These are phyloP conservation scores for Erodium maritimum DNA, from an alignment of 345 rosid genomes.

Conservation along the genomic window DNA sequence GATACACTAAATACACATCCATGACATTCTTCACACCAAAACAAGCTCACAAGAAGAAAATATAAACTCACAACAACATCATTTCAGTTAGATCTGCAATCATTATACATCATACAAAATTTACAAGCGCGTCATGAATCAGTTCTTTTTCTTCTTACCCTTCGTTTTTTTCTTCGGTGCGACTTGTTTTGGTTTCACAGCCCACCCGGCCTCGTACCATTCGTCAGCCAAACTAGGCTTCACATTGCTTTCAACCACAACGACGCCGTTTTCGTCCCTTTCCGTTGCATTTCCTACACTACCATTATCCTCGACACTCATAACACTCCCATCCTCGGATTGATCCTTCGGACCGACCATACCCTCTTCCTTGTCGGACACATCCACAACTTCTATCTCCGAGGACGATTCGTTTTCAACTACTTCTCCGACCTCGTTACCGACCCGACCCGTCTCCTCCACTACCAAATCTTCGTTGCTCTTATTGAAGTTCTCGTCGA, in stretches of 20 bases:
- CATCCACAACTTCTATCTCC: neutral
- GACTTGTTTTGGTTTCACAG: conserved; percentile 24
- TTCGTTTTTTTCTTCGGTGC: conserved; percentile 7
- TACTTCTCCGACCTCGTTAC: too few species aligned
- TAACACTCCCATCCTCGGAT: too few species aligned
- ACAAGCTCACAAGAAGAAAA: neutral
- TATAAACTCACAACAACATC: neutral
- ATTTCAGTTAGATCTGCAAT: too few species aligned
- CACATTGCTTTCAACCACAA: too few species aligned
- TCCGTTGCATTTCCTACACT: too few species aligned
- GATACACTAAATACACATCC: neutral
- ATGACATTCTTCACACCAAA: neutral
- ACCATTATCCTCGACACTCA: too few species aligned
- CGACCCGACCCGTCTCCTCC: too few species aligned
- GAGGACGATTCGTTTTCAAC: neutral
- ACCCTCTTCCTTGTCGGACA: neutral
- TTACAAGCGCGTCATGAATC: neutral
- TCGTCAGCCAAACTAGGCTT: too few species aligned
- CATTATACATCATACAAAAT: neutral
- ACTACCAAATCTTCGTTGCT: conserved; percentile 10
- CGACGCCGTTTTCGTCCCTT: too few species aligned
- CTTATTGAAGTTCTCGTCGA: conserved; percentile 24
- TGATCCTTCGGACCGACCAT: too few species aligned
- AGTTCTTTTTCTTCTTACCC: conserved; percentile 2
- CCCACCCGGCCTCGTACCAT: too few species aligned